Percentiles rank a stretch among this genome's conserved stretches.
phyloP scores from a whole-genome alignment of 306 rosid species.

The Quillaja saponaria region DNA sequence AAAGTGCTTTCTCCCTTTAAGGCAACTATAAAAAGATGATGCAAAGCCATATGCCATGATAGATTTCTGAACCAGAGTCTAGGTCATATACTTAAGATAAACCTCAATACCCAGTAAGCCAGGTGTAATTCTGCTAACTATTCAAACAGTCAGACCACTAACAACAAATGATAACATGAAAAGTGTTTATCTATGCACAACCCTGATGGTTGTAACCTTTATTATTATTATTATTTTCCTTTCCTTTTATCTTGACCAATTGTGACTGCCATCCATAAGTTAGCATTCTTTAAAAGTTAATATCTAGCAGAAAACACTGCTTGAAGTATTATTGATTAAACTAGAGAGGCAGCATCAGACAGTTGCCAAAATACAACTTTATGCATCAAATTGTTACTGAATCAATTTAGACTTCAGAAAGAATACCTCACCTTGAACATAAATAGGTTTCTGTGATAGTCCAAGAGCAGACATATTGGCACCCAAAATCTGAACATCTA shows the following conservation, averaged over 20 bases:
- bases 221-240: background rate
- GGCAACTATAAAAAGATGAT: too few species aligned
- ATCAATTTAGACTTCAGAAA: constrained; percentile 11
- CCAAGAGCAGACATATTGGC: constrained; percentile 99
- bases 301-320: background rate
- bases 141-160: constrained; percentile 11
- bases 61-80: background rate
- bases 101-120: background rate
- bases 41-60: background rate
- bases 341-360: constrained; percentile 4
- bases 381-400: constrained; percentile 6
- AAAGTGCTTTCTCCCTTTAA: too few species aligned
- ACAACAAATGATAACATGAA: constrained; percentile 4
- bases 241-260: constrained; percentile 3
- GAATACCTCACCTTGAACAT: constrained; percentile 64
- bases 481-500: constrained; percentile 85
- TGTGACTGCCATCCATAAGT: background rate
- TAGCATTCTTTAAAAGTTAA: constrained; percentile 14
- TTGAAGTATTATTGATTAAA: background rate
- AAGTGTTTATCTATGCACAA: background rate
- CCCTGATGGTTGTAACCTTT: constrained; percentile 6
- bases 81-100: background rate
- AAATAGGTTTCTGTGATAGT: constrained; percentile 91
- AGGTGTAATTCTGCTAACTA: constrained; percentile 7
- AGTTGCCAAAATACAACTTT: background rate